A percentile compares a stretch with the other conserved stretches of the same genome.
Conservation (phyloP, 139 green algal species). For the Coelastrella sp. region DNA sequence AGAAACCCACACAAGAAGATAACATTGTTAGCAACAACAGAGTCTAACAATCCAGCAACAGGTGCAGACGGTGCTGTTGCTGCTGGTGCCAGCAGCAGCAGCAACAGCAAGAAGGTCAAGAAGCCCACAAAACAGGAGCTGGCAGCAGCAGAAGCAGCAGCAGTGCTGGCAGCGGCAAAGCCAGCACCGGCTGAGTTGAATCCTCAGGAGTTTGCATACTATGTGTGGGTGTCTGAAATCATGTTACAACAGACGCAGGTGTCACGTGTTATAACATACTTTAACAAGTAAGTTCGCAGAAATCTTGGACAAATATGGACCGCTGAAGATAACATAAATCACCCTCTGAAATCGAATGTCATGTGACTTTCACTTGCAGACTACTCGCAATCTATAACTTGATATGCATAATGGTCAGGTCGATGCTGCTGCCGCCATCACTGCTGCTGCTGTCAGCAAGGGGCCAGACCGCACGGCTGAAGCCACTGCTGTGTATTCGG, state of each 20-base stretch:
- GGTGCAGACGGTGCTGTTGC: background rate
- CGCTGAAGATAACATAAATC: no score
- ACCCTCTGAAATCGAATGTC: no score
- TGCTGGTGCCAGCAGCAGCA: conserved; percentile 5
- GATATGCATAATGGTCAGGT: no score
- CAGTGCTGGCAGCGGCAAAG: conserved; percentile 4
- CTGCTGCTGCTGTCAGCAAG: no score
- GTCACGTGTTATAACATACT: conserved; percentile 79
- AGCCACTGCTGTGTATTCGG: no score
- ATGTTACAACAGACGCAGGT: conserved; percentile 93
- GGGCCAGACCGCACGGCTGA: no score
- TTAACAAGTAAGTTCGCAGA: conserved; percentile 42
- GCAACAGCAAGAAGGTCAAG: conserved; percentile 13
- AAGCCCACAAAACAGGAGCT: conserved; percentile 28
- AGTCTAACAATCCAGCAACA: background rate
- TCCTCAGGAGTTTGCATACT: conserved; percentile 88
- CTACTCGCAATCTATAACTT: no score
- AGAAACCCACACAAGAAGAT: conserved; percentile 67
- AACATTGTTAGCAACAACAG: background rate
- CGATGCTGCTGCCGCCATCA: no score
- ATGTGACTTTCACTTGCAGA: no score
- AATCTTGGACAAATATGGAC: background rate
- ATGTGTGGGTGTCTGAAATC: conserved; percentile 92
- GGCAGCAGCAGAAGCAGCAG: conserved; percentile 21
- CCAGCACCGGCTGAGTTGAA: conserved; percentile 62